Conservation (phyloP, 495 filamentous ascomycete species). For the Bryoglossum gracile region DNA sequence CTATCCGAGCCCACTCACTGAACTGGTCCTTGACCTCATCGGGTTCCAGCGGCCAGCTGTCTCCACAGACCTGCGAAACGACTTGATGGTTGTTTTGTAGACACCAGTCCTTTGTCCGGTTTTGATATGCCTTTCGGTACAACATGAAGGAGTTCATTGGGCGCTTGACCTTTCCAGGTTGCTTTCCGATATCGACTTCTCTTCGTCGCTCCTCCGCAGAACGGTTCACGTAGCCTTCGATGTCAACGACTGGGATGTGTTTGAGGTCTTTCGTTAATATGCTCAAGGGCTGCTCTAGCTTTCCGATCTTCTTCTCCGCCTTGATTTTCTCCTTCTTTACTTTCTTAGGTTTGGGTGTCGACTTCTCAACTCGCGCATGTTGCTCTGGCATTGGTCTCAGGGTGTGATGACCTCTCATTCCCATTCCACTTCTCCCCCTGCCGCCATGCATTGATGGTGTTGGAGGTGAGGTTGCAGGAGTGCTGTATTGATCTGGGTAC, state of each 20-base stretch:
- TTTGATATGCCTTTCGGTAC: constrained; percentile 88
- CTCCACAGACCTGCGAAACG: constrained; percentile 75
- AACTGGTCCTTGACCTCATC: constrained; percentile 66
- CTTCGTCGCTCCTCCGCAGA: constrained; percentile 53
- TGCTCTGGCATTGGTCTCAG: constrained; percentile 19
- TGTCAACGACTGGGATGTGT: constrained; percentile 63
- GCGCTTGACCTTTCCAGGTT: constrained; percentile 71
- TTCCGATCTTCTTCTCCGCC: constrained; percentile 41
- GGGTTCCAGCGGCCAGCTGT: constrained; percentile 80
- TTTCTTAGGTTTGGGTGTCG: constrained; percentile 26
- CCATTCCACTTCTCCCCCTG: constrained; percentile 17
- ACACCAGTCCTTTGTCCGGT: constrained; percentile 75
- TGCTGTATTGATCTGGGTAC: constrained; percentile 35
- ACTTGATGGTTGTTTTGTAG: constrained; percentile 90
- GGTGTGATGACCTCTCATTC: constrained; percentile 14
- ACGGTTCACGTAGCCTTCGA: constrained; percentile 75
- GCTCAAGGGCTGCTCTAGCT: constrained; percentile 65
- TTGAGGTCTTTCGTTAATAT: constrained; percentile 61
- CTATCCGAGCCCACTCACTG: constrained; percentile 70
- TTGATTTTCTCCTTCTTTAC: constrained; percentile 48
- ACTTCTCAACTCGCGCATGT: constrained; percentile 11
- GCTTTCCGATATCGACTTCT: constrained; percentile 61
- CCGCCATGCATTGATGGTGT: constrained; percentile 32
- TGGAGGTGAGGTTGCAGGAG: constrained; percentile 43
- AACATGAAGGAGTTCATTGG: constrained; percentile 99